Percentiles rank a stretch among this genome's conserved stretches.
Evolutionary conservation across 2,329 filamentous ascomycete genomes (phyloP).

Genomic region (Graphiopsis chlorocephala): DNA sequence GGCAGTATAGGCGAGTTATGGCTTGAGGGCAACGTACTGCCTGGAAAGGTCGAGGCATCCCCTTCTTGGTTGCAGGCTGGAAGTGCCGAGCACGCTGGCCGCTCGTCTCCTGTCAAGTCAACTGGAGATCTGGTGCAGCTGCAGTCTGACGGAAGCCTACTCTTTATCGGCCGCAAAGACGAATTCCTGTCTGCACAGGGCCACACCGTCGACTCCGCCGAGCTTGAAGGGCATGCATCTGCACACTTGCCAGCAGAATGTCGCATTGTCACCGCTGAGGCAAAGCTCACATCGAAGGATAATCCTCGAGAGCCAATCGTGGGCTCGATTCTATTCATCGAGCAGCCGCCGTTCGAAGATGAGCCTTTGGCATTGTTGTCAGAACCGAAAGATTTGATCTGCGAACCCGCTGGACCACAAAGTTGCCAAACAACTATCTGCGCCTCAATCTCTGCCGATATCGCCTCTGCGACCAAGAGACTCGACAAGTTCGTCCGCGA

Average conservation of each 20-base stretch:
- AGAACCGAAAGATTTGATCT: constrained; percentile 24
- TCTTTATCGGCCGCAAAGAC: constrained; percentile 66
- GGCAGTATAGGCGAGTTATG: constrained; percentile 35
- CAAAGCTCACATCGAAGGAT: constrained; percentile 22
- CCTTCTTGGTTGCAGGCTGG: constrained; percentile 18
- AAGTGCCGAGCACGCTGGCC: constrained; percentile 10
- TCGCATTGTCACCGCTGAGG: constrained; percentile 27
- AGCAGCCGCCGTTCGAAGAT: constrained; percentile 29
- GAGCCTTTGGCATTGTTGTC: constrained; percentile 31
- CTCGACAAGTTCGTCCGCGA: constrained; percentile 43
- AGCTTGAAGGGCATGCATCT: constrained; percentile 54
- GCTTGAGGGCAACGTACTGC: constrained; percentile 35
- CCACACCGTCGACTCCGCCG: constrained; percentile 70
- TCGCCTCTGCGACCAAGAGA: constrained; percentile 39
- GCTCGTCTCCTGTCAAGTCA: constrained; percentile 29
- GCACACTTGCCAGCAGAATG: constrained; percentile 35
- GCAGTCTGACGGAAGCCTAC: constrained; percentile 18
- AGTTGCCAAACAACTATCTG: constrained; percentile 21
- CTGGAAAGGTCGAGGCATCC: constrained; percentile 23
- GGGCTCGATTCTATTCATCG: constrained; percentile 34
- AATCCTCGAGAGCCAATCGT: constrained; percentile 14
- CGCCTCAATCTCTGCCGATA: constrained; percentile 27
- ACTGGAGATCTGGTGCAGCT: constrained; percentile 26
- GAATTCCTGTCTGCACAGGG: constrained; percentile 77
- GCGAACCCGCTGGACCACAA: background rate